Percentiles rank a stretch among this genome's conserved stretches.
These are phyloP conservation scores for Phycomyces nitens DNA, from an alignment of 192 early-diverging fungal genomes.

Conservation along the genomic window DNA sequence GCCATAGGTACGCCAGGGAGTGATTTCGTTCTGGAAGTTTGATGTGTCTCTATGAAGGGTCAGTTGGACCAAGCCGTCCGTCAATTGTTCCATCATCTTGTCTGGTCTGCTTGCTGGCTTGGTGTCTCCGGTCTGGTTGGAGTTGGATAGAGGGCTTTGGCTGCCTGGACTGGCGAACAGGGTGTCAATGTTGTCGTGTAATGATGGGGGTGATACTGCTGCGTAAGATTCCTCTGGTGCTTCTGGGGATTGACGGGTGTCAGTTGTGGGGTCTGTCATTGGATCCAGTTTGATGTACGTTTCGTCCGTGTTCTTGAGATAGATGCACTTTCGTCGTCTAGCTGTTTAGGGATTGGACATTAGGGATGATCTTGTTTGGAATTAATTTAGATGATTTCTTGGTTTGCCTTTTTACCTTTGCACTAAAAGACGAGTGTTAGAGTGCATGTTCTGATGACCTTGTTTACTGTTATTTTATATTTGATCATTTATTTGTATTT, in stretches of 20 bases:
- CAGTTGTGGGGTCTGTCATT: slow-evolving; percentile 1
- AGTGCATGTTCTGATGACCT: too few relatives aligned
- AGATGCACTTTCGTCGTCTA: slow-evolving; percentile 35
- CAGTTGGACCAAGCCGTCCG: slow-evolving; percentile 16
- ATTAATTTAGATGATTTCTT: not conserved
- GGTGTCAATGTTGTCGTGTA: slow-evolving; percentile 2
- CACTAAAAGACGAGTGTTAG: slow-evolving; percentile 18
- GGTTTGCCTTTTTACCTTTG: slow-evolving; percentile 15
- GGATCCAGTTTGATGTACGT: slow-evolving; percentile 30
- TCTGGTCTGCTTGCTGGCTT: slow-evolving; percentile 9
- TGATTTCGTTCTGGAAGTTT: slow-evolving; percentile 8
- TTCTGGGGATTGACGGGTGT: not conserved
- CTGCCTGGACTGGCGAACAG: slow-evolving; percentile 12
- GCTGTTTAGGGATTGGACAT: slow-evolving; percentile 8
- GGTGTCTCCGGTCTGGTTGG: not conserved
- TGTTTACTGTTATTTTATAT: slow-evolving; percentile 14
- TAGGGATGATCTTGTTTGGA: not conserved
- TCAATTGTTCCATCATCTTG: slow-evolving; percentile 31
- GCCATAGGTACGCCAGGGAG: slow-evolving; percentile 30
- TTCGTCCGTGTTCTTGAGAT: slow-evolving; percentile 31
- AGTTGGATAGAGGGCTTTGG: not conserved
- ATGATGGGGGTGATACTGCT: too few relatives aligned
- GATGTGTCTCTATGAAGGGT: slow-evolving; percentile 18
- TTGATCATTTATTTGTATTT: not conserved
- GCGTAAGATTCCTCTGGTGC: not conserved